Conservation (phyloP, 176 grass and related monocot genomes). For the Oryza officinalis region DNA sequence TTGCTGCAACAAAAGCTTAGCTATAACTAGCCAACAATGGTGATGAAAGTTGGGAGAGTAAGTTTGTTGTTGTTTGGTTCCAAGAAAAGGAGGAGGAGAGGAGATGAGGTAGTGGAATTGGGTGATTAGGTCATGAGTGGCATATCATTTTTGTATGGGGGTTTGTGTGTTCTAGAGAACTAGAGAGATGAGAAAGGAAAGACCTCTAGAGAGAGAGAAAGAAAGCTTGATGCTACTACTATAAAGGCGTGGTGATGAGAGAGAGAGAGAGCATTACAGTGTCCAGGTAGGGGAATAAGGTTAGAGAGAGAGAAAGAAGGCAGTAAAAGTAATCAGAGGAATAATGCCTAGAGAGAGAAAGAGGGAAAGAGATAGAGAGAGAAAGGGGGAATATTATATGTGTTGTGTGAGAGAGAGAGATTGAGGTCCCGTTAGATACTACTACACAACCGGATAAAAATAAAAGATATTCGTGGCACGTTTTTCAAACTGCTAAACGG, state of each 20-base stretch:
- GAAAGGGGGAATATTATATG: no score
- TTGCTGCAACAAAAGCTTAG: background rate
- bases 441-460: no score
- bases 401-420: background rate
- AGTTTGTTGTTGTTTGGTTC: background rate
- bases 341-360: conserved; percentile 38
- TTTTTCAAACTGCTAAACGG: no score
- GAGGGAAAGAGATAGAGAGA: background rate
- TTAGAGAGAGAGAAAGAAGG: conserved; percentile 47
- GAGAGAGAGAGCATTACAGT: conserved; percentile 26
- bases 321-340: conserved; percentile 23
- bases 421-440: no score
- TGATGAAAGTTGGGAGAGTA: background rate
- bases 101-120: background rate
- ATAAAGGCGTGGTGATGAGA: conserved; percentile 16
- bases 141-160: conserved; percentile 60
- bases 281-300: conserved; percentile 19
- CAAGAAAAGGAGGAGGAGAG: conserved; percentile 24
- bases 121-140: conserved; percentile 84
- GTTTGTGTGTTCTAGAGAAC: conserved; percentile 26
- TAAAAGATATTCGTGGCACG: no score
- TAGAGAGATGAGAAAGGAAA: conserved; percentile 9
- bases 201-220: background rate
- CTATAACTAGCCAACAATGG: background rate
- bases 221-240: background rate